A percentile compares a stretch with the other conserved stretches of the same genome.
Evolutionary conservation across 2,329 filamentous ascomycete species (phyloP).

Genomic region (Verticillium nonalfalfae): DNA sequence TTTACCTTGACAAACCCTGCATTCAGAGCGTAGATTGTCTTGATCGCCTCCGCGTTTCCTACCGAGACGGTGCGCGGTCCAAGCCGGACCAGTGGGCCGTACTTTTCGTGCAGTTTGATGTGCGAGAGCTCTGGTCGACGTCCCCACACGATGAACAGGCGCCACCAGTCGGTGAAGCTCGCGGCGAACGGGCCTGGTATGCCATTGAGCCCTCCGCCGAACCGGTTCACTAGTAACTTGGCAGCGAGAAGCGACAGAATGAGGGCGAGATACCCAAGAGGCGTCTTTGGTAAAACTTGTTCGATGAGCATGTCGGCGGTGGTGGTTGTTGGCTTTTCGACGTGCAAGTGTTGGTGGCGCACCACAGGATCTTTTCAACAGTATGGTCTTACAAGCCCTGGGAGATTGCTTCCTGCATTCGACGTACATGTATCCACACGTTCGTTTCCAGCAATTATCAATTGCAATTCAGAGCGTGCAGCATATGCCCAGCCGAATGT

Average conservation of each 20-base stretch:
- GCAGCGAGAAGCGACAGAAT: background rate
- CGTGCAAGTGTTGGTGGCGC: background rate
- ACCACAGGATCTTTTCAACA: background rate
- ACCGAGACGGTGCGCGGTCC: slow-evolving; percentile 72
- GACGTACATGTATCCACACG: background rate
- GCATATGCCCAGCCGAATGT: background rate
- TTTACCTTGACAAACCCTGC: slow-evolving; percentile 74
- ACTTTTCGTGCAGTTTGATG: slow-evolving; percentile 59
- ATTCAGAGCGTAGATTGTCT: slow-evolving; percentile 74
- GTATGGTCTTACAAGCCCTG: background rate
- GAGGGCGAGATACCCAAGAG: background rate
- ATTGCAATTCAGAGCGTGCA: background rate
- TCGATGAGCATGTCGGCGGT: slow-evolving; percentile 1
- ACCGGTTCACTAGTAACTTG: slow-evolving; percentile 2
- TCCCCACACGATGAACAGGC: slow-evolving; percentile 61
- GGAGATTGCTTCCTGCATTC: background rate
- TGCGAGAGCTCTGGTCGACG: slow-evolving; percentile 62
- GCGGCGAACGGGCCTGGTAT: slow-evolving; percentile 63
- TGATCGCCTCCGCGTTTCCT: slow-evolving; percentile 64
- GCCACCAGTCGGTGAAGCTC: slow-evolving; percentile 61
- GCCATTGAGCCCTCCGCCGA: background rate
- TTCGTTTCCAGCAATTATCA: background rate
- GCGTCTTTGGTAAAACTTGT: background rate
- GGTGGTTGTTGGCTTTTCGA: background rate
- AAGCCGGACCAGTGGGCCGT: slow-evolving; percentile 68